These are phyloP conservation scores for Cystofilobasidium macerans DNA, from an alignment of 768 basidiomycete species.

Conservation along the genomic window DNA sequence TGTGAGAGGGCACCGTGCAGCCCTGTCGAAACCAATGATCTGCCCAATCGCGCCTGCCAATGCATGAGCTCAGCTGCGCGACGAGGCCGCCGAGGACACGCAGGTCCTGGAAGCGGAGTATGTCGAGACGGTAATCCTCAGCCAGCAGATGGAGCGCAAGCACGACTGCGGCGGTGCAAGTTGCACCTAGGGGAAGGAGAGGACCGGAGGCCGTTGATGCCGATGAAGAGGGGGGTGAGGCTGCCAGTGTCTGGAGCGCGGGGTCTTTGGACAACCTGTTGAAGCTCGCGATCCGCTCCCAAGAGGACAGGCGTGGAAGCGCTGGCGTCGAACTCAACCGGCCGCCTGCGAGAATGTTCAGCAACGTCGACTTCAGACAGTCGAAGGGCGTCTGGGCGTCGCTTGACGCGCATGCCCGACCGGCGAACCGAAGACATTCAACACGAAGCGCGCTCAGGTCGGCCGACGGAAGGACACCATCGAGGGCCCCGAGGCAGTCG, in stretches of 20 bases:
- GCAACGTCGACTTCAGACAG: too few species aligned
- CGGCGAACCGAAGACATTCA: slow-evolving; percentile 54
- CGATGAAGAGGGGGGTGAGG: not conserved
- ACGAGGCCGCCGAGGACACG: slow-evolving; percentile 52
- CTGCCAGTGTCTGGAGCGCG: slow-evolving; percentile 26
- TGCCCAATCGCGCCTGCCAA: slow-evolving; percentile 71
- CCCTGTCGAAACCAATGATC: slow-evolving; percentile 81
- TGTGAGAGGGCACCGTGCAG: slow-evolving; percentile 40
- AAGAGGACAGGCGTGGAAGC: not conserved
- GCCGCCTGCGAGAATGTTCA: too few species aligned
- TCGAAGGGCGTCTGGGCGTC: slow-evolving; percentile 52
- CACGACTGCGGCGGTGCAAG: slow-evolving; percentile 44
- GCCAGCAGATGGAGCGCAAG: slow-evolving; percentile 69
- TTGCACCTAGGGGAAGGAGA: not conserved
- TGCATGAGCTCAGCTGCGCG: slow-evolving; percentile 32
- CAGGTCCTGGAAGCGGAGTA: slow-evolving; percentile 45
- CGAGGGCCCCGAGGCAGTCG: slow-evolving; percentile 53
- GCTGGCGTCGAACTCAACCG: slow-evolving; percentile 12
- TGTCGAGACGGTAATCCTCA: slow-evolving; percentile 40
- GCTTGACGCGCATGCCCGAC: too few species aligned
- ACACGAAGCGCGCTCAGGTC: slow-evolving; percentile 50
- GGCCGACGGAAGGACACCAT: slow-evolving; percentile 51
- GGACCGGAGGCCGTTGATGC: not conserved
- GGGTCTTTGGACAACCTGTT: slow-evolving; percentile 21
- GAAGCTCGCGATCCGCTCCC: slow-evolving; percentile 13